Evolutionary conservation across 2,329 filamentous ascomycete genomes (phyloP), one percentile per base, ranked within the genome.

Genomic region (Anthostomella pinea): DNA sequence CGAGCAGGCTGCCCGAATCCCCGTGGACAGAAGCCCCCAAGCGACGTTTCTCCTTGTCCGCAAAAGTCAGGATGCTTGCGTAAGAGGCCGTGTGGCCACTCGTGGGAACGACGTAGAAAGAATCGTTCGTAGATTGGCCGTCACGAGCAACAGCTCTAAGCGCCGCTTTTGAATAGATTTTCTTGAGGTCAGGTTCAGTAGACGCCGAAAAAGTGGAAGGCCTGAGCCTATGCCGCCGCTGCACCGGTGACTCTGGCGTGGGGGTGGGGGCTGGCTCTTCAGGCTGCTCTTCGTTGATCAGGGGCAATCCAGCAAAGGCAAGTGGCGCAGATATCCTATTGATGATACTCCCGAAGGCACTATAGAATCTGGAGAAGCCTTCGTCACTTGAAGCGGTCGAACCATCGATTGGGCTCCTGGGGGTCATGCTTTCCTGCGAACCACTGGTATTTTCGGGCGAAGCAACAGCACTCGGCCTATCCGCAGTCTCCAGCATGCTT

Each of bases 91-190:
- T 96, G 46, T 91, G 89, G 5, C 93, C 91, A 13, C 86, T 88
- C 0, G 87, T 86, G 4, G 91, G 93, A 1, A 98, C 93, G 1
- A 97, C 85, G 59, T 96, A 97, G 67, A 98, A 98, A 7, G 86
- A 93, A 52, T 86, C 85, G 40, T 73, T 77, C 11, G 77, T 68
- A 11, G 74, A 73, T 18, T 81, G 74, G 1, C 79, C 79, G 19
- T 83, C 82, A 38, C 86, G 81, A 14, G 80, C 75, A 26, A 95
- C 74, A 1, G 90, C 87, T 33, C 83, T 78, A 35, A 97, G 74
- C 3, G 91, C 87, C 9, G 91, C 88, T 48, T 81, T 82, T 25
- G 89, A 95, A 60, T 94, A 94, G 19, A 95, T 78, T 42, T 83
- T 85, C 51, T 79, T 82, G 17, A 95, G 75, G 49, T 97, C 89